A percentile compares a stretch with the other conserved stretches of the same genome.
Evolutionary conservation across 2,329 filamentous ascomycete genomes (phyloP).

Genomic region (Thelonectria discophora): DNA sequence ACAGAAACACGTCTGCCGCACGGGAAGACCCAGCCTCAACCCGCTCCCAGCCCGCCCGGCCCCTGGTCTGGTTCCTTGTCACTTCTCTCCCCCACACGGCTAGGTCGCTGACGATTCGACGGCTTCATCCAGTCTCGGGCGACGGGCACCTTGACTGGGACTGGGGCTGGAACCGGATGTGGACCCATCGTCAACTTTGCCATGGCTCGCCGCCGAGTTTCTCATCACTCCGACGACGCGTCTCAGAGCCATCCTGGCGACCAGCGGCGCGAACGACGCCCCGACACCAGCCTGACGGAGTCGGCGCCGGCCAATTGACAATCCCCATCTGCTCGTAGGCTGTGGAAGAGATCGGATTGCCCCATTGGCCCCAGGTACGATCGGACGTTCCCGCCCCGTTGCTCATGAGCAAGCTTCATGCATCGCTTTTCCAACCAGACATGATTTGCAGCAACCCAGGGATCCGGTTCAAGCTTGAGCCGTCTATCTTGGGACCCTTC

Average conservation of each 20-base stretch:
- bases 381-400: conserved; percentile 36
- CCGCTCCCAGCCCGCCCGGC: conserved; percentile 30
- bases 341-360: conserved; percentile 32
- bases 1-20: conserved; percentile 42
- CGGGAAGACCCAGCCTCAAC: conserved; percentile 41
- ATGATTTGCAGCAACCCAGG: conserved; percentile 47
- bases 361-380: conserved; percentile 40
- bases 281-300: conserved; percentile 16
- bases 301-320: conserved; percentile 27
- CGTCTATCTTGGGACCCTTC: conserved; percentile 29
- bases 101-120: conserved; percentile 32
- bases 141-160: conserved; percentile 24
- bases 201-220: conserved; percentile 19
- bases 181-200: conserved; percentile 8
- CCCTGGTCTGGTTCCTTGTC: conserved; percentile 39
- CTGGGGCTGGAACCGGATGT: conserved; percentile 23
- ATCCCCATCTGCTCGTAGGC: conserved; percentile 29
- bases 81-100: conserved; percentile 39
- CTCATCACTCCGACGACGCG: conserved; percentile 21
- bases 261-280: conserved; percentile 14
- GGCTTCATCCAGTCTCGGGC: conserved; percentile 28
- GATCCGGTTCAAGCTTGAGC: conserved; percentile 36
- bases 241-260: conserved; percentile 17
- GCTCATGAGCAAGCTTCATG: conserved; percentile 38
- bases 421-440: conserved; percentile 39